A percentile compares a stretch with the other conserved stretches of the same genome.
These are phyloP conservation scores for Metschnikowia peoriensis DNA, from an alignment of 805 yeast species.

Conservation along the genomic window DNA sequence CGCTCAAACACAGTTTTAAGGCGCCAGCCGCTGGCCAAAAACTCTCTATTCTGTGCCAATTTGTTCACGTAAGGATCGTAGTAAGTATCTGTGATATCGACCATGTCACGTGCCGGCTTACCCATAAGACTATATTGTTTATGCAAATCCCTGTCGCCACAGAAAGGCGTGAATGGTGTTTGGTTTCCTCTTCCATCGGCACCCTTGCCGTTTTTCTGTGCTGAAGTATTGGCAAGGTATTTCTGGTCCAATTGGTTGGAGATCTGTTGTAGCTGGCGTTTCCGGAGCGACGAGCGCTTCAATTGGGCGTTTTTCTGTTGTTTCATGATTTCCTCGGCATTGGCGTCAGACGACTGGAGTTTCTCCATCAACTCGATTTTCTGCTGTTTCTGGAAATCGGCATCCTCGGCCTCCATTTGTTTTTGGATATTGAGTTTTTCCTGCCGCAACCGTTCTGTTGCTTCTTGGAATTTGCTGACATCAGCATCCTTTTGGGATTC, in stretches of 20 bases:
- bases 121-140: constrained; percentile 49
- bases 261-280: constrained; percentile 57
- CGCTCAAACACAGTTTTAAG: constrained; percentile 67
- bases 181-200: constrained; percentile 21
- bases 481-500: constrained; percentile 63
- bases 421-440: constrained; percentile 66
- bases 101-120: constrained; percentile 24
- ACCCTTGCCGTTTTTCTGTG: constrained; percentile 25
- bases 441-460: constrained; percentile 52
- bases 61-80: constrained; percentile 47
- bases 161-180: constrained; percentile 88
- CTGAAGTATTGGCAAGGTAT: constrained; percentile 30
- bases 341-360: constrained; percentile 30
- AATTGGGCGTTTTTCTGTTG: constrained; percentile 41
- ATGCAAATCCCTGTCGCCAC: constrained; percentile 73
- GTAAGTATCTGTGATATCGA: constrained; percentile 42
- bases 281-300: constrained; percentile 63
- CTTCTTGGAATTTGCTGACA: constrained; percentile 62
- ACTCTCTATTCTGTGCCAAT: constrained; percentile 59
- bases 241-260: constrained; percentile 53
- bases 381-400: constrained; percentile 39
- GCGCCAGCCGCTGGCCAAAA: constrained; percentile 83
- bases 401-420: constrained; percentile 49
- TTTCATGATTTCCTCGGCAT: constrained; percentile 40
- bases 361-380: constrained; percentile 42